phyloP scores from a whole-genome alignment of 2,329 filamentous ascomycete genomes.

The Cladosporium sphaerospermum region DNA sequence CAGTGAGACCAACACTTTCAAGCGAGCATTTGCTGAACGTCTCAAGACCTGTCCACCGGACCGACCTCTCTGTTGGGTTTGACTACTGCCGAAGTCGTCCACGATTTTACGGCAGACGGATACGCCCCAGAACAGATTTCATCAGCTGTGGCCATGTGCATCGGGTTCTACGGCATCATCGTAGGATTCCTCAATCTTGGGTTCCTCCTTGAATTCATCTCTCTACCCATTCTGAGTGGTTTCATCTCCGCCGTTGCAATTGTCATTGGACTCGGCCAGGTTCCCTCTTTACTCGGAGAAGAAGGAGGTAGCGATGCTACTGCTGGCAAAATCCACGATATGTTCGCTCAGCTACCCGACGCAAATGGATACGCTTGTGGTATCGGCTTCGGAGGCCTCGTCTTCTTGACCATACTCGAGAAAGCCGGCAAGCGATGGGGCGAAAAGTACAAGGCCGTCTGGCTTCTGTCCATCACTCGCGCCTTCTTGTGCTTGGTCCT shows the following conservation, averaged over 20 bases:
- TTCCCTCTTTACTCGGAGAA: conserved; percentile 55
- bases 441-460: conserved; percentile 51
- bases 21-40: conserved; percentile 1
- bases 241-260: conserved; percentile 63
- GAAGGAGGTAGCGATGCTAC: conserved; percentile 45
- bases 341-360: conserved; percentile 51
- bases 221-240: conserved; percentile 56
- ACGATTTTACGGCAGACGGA: conserved; percentile 44
- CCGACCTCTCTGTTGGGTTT: conserved; percentile 61
- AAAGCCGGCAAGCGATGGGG: conserved; percentile 55
- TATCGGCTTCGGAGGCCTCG: conserved; percentile 53
- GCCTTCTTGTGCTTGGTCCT: conserved; percentile 56
- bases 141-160: conserved; percentile 56
- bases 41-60: conserved; percentile 51
- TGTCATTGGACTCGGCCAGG: conserved; percentile 56
- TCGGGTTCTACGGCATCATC: conserved; percentile 54
- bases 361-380: conserved; percentile 54
- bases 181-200: conserved; percentile 58
- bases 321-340: conserved; percentile 53
- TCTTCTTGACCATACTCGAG: conserved; percentile 52
- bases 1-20: background rate
- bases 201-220: conserved; percentile 61
- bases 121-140: conserved; percentile 52
- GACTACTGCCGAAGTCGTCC: conserved; percentile 55
- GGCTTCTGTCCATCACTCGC: conserved; percentile 54